These are phyloP conservation scores for Coemansia sp. DNA, from an alignment of 192 early-diverging fungal species.

Conservation along the genomic window DNA sequence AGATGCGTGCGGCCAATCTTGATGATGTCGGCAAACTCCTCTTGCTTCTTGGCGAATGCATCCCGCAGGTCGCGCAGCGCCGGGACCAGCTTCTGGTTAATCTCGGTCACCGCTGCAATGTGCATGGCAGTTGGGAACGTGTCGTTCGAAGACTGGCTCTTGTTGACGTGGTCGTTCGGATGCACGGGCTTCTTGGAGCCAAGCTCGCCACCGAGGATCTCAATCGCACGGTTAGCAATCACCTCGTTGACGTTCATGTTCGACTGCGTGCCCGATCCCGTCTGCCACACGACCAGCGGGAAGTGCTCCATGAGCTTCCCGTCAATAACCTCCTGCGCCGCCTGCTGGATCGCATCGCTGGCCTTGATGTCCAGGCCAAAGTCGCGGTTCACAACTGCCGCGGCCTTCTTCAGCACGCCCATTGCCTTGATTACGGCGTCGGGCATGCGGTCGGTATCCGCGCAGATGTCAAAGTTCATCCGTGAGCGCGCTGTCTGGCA, in stretches of 20 bases:
- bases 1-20: conserved; percentile 99
- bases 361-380: conserved; percentile 80
- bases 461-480: conserved; percentile 98
- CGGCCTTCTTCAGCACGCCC: conserved; percentile 93
- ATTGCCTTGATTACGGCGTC: conserved; percentile 93
- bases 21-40: conserved; percentile 89
- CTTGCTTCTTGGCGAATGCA: conserved; percentile 72
- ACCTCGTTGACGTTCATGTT: conserved; percentile 99
- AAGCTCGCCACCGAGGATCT: conserved; percentile 86
- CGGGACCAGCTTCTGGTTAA: conserved; percentile 83
- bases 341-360: conserved; percentile 85
- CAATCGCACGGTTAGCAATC: conserved; percentile 98
- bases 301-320: conserved; percentile 95
- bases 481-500: conserved; percentile 96
- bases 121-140: conserved; percentile 99
- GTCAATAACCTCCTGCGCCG: conserved; percentile 89
- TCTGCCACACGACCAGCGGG: conserved; percentile 98
- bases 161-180: conserved; percentile 99
- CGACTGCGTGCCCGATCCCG: conserved; percentile 96
- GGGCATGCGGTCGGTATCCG: conserved; percentile 89
- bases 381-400: conserved; percentile 91
- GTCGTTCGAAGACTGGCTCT: conserved; percentile 97
- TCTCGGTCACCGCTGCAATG: conserved; percentile 88
- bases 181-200: conserved; percentile 95
- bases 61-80: conserved; percentile 77